A percentile compares a stretch with the other conserved stretches of the same genome.
Conservation (phyloP, 169 alveolate genomes). For the Eimeria necatrix region DNA sequence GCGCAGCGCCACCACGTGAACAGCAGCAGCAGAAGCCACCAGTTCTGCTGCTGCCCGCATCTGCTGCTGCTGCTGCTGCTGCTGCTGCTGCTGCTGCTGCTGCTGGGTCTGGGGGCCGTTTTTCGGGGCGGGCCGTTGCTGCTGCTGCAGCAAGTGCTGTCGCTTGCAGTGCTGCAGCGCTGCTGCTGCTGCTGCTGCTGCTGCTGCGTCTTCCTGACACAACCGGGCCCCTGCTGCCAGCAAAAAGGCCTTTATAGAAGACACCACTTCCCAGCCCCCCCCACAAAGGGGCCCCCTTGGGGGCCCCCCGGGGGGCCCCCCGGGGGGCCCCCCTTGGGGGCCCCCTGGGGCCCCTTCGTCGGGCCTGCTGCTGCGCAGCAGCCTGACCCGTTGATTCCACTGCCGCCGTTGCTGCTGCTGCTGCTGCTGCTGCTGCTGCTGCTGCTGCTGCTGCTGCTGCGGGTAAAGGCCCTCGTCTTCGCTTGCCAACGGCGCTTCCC, state of each 20-base stretch:
- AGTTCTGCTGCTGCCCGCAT: constrained; percentile 1
- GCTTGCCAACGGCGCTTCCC: neutral
- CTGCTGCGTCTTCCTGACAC: constrained; percentile 2
- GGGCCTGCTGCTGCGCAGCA: neutral
- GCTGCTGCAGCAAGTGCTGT: neutral
- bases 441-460: constrained; percentile 42
- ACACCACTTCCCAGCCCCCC: neutral
- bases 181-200: constrained; percentile 52
- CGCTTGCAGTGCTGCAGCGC: neutral
- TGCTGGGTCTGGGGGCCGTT: neutral
- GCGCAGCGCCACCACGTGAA: constrained; percentile 56
- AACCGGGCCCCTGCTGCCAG: constrained; percentile 18
- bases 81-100: neutral
- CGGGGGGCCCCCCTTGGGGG: no score
- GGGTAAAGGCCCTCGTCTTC: neutral
- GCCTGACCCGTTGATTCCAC: neutral
- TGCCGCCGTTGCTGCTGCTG: constrained; percentile 54
- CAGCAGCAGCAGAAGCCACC: constrained; percentile 54
- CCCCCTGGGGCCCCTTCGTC: no score
- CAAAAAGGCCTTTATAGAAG: neutral
- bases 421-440: constrained; percentile 62
- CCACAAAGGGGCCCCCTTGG: no score
- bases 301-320: neutral
- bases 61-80: neutral
- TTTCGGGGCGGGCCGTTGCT: neutral